These are phyloP conservation scores for Paraconiothyrium sp. DNA, from an alignment of 2,329 filamentous ascomycete genomes.

Conservation along the genomic window DNA sequence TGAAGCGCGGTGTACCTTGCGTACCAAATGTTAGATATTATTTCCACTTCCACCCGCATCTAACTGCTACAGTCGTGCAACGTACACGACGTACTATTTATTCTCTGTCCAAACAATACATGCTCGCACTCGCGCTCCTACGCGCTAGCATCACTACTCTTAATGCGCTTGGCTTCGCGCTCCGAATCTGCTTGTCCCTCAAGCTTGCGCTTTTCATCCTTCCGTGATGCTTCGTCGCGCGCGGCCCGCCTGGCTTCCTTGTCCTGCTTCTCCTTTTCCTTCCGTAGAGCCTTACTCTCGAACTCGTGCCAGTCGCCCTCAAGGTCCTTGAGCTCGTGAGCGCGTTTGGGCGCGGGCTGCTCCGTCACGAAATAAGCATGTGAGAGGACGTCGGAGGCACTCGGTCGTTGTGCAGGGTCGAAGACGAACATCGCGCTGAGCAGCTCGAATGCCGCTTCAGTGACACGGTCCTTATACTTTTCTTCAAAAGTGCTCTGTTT, in stretches of 20 bases:
- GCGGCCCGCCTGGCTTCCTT: constrained; percentile 60
- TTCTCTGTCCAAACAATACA: not conserved
- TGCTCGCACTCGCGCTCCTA: not conserved
- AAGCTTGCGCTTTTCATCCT: constrained; percentile 46
- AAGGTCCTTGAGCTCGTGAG: constrained; percentile 81
- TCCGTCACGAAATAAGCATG: constrained; percentile 90
- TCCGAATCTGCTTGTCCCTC: constrained; percentile 42
- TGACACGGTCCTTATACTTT: constrained; percentile 80
- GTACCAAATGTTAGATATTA: not conserved
- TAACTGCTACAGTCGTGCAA: not conserved
- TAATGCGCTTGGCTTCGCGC: constrained; percentile 45
- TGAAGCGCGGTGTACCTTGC: not conserved
- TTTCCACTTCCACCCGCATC: not conserved
- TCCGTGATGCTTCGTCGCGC: constrained; percentile 39
- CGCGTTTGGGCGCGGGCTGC: constrained; percentile 78
- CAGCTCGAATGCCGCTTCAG: constrained; percentile 83
- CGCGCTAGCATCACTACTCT: constrained; percentile 29
- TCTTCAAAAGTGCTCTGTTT: constrained; percentile 81
- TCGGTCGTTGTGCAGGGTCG: constrained; percentile 84
- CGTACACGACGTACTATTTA: not conserved
- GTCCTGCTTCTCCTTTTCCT: constrained; percentile 80
- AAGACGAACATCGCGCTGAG: constrained; percentile 87
- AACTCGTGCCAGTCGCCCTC: constrained; percentile 99
- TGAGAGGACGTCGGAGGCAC: constrained; percentile 81
- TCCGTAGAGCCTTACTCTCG: constrained; percentile 91